A percentile compares a stretch with the other conserved stretches of the same genome.
Conservation (phyloP, 1,284 basidiomycete genomes). For the Veloporphyrellus conicus region DNA sequence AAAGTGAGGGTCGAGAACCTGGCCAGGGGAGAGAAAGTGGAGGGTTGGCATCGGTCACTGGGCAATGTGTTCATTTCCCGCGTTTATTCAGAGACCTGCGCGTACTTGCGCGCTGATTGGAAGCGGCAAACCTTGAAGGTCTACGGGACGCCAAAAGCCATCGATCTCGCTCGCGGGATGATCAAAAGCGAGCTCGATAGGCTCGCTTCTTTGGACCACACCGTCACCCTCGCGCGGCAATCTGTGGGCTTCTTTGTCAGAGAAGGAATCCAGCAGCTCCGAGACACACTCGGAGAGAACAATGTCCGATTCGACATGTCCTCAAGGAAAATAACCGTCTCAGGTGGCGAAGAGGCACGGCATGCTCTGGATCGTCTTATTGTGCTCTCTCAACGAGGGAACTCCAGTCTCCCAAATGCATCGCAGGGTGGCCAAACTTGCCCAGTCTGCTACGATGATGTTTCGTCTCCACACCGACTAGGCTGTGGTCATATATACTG, state of each 20-base stretch:
- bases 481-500: slow-evolving; percentile 55
- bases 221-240: slow-evolving; percentile 32
- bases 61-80: slow-evolving; percentile 35
- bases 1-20: slow-evolving; percentile 58
- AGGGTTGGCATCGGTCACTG: slow-evolving; percentile 48
- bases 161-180: slow-evolving; percentile 38
- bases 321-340: slow-evolving; percentile 39
- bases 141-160: slow-evolving; percentile 37
- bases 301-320: slow-evolving; percentile 42
- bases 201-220: slow-evolving; percentile 40
- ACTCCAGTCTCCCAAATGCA: slow-evolving; percentile 7
- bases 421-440: slow-evolving; percentile 33
- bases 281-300: slow-evolving; percentile 48
- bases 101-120: slow-evolving; percentile 42
- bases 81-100: slow-evolving; percentile 36
- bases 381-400: slow-evolving; percentile 34
- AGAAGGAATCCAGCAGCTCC: slow-evolving; percentile 42
- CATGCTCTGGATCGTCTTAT: slow-evolving; percentile 43
- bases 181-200: slow-evolving; percentile 43
- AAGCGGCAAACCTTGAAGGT: slow-evolving; percentile 39
- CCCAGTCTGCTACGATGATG: slow-evolving; percentile 48
- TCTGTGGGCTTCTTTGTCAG: slow-evolving; percentile 48
- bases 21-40: slow-evolving; percentile 45
- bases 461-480: slow-evolving; percentile 43
- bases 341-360: slow-evolving; percentile 47